A percentile compares a stretch with the other conserved stretches of the same genome.
These are phyloP conservation scores for Cryptosporidium bovis DNA, from an alignment of 169 alveolate species.

Conservation along the genomic window DNA sequence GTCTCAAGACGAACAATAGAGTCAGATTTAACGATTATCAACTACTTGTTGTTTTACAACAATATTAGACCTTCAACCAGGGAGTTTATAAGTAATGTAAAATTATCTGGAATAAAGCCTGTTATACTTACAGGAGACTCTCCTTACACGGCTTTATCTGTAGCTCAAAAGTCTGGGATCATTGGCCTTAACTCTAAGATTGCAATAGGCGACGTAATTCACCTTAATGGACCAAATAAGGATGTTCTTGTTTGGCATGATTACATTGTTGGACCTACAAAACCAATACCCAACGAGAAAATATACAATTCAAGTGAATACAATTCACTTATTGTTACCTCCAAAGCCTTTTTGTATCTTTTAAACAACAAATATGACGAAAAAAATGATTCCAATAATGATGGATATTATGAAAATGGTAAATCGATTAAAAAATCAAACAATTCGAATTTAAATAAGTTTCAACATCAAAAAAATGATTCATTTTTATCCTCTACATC, in stretches of 20 bases:
- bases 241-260: slow-evolving; percentile 21
- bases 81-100: slow-evolving; percentile 9
- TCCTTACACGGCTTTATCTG: slow-evolving; percentile 51
- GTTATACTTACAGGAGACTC: slow-evolving; percentile 67
- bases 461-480: background rate
- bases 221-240: background rate
- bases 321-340: slow-evolving; percentile 38
- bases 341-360: slow-evolving; percentile 26
- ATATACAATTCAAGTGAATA: slow-evolving; percentile 55
- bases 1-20: slow-evolving; percentile 53
- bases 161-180: slow-evolving; percentile 57
- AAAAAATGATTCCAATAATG: too few relatives aligned
- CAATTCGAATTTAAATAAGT: background rate
- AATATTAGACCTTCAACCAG: slow-evolving; percentile 25
- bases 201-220: slow-evolving; percentile 18
- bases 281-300: background rate
- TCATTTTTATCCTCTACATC: too few relatives aligned
- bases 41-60: slow-evolving; percentile 20
- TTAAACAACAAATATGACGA: too few relatives aligned
- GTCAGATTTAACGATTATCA: slow-evolving; percentile 2
- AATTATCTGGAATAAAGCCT: slow-evolving; percentile 50
- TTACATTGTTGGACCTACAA: slow-evolving; percentile 3
- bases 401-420: too few relatives aligned
- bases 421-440: slow-evolving; percentile 18
- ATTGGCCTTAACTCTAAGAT: background rate